Conservation (phyloP, 148 eudicot species). For the Suaeda aralocaspica region DNA sequence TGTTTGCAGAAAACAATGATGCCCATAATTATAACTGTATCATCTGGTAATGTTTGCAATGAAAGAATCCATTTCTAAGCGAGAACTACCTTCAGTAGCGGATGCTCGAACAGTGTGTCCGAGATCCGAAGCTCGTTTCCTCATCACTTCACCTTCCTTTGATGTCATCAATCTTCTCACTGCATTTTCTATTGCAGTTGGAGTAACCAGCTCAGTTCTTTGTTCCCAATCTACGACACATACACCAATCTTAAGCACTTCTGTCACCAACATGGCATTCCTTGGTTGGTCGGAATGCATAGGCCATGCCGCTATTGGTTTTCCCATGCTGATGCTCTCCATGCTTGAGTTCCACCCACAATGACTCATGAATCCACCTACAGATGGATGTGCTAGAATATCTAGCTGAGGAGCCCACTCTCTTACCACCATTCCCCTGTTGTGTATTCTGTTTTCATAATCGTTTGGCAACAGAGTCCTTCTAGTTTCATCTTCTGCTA, state of each 20-base stretch:
- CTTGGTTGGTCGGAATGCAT: slow-evolving; percentile 67
- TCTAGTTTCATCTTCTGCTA: no score
- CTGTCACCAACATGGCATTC: slow-evolving; percentile 38
- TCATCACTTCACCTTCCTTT: slow-evolving; percentile 40
- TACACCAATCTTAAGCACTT: slow-evolving; percentile 35
- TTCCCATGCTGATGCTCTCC: slow-evolving; percentile 60
- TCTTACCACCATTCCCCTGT: slow-evolving; percentile 37
- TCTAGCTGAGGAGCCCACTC: slow-evolving; percentile 72
- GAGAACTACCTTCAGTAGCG: slow-evolving; percentile 41
- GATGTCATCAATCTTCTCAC: slow-evolving; percentile 45
- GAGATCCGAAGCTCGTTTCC: slow-evolving; percentile 40
- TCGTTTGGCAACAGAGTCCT: background rate
- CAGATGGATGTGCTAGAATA: slow-evolving; percentile 44
- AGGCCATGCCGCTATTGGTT: slow-evolving; percentile 59
- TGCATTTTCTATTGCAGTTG: slow-evolving; percentile 22
- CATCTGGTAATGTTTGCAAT: slow-evolving; percentile 48
- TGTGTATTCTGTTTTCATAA: background rate
- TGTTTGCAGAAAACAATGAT: no score
- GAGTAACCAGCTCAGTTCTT: slow-evolving; percentile 26
- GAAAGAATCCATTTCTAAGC: slow-evolving; percentile 46
- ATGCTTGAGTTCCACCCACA: slow-evolving; percentile 79
- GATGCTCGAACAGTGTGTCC: slow-evolving; percentile 28
- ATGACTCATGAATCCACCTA: slow-evolving; percentile 60
- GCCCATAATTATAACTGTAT: no score
- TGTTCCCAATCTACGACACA: slow-evolving; percentile 38